Base-by-base conservation (phyloP, 1,284 basidiomycete species). In the Hortiboletus rubellus region DNA sequence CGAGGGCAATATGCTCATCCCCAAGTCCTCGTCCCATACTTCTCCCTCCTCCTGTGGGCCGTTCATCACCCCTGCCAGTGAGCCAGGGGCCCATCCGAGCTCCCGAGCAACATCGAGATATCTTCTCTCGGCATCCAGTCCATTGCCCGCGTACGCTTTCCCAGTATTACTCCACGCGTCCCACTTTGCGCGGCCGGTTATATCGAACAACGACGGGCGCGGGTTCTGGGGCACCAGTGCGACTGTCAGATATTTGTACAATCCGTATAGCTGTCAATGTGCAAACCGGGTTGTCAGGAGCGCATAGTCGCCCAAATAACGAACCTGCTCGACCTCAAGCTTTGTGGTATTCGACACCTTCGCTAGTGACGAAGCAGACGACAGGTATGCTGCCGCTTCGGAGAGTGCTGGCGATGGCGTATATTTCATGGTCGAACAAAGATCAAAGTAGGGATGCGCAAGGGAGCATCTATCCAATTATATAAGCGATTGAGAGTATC, bases 121-220 rank as follows among this genome's bases (percentile, higher is more conserved):
- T 63, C 86, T 78, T 43, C 62, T 70, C 68, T 86, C 83, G 40
- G 79, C 85, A 38, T 81, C 80, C 18, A 64, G 63, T 5, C 71
- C 67, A 9, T 67, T 67, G n/a, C 67, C 72, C 22, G 71, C 69
- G 61, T 86, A 89, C 22, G 73, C 77, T 60, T 78, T 78, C 5
- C 80, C 81, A n/a, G 78, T 71, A 7, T 75, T 67, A 34, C 71
- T 78, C 92, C 93, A 96, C 2, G 92, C 89, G 68, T 95, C 92
- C 87, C 91, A 92, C 72, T 96, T 96, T 3, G 92, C 92, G 34
- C 91, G 79, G 3, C 86, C 88, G 3, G 87, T 81, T 68, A 90
- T 82, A 61, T 92, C 91, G 66, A 95, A 92, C 33, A 96, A 79
- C 7, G 89, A 91, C 1, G 94, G 94, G 3, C 89, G 82, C 5